phyloP scores from a whole-genome alignment of 1,139 yeast species.

The Suhomyces choctaworum region DNA sequence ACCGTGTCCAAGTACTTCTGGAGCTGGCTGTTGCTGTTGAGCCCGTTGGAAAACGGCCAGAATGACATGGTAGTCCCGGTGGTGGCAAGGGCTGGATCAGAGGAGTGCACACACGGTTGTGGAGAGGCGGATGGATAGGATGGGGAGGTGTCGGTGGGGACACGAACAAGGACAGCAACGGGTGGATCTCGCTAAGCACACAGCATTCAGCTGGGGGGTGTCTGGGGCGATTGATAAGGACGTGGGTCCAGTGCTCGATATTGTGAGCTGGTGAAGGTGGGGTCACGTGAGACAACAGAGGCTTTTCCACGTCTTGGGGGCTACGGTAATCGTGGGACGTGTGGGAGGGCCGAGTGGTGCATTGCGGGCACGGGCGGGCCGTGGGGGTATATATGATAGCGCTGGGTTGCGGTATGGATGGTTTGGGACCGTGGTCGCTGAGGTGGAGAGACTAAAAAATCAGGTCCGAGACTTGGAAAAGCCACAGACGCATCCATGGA shows the following conservation, averaged over 20 bases:
- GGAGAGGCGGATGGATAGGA: not conserved
- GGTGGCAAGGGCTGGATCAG: not conserved
- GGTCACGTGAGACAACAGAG: not conserved
- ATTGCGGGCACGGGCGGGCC: too few species aligned
- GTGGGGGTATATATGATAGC: too few species aligned
- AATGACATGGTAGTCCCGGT: conserved; percentile 37
- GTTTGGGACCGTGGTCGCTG: too few species aligned
- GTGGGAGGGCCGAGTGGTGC: too few species aligned
- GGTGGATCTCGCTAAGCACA: not conserved
- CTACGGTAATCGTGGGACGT: too few species aligned
- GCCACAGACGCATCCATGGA: too few species aligned
- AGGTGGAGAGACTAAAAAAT: too few species aligned
- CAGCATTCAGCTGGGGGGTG: not conserved
- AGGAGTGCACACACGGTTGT: not conserved
- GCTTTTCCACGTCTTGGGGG: too few species aligned
- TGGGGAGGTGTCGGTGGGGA: not conserved
- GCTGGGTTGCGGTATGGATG: too few species aligned
- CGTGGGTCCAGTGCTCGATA: not conserved
- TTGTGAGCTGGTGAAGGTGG: not conserved
- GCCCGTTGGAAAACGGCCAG: conserved; percentile 49
- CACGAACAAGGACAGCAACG: too few species aligned
- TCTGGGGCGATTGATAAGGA: not conserved
- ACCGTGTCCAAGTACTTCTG: conserved; percentile 46
- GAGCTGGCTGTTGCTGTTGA: conserved; percentile 41
- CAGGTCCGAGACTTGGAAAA: too few species aligned